These are phyloP conservation scores for Wickerhamiella australiensis DNA, from an alignment of 805 yeast genomes.

Conservation along the genomic window DNA sequence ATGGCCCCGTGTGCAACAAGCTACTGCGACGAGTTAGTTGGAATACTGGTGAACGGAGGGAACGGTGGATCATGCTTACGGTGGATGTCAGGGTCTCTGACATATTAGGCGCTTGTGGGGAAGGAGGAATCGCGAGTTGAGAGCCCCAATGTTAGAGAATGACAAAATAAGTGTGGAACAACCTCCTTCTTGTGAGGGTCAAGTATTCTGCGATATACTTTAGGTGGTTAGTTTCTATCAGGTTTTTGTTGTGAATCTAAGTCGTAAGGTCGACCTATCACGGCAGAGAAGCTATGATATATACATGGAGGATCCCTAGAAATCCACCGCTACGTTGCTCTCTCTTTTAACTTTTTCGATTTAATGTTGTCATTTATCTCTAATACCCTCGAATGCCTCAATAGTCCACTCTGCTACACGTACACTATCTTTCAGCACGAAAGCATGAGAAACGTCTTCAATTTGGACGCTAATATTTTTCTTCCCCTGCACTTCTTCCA, in stretches of 20 bases:
- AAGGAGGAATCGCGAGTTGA: too few species aligned
- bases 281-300: too few species aligned
- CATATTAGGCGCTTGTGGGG: background rate
- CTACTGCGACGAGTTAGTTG: background rate
- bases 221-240: too few species aligned
- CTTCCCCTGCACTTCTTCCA: conserved; percentile 15
- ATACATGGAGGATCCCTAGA: too few species aligned
- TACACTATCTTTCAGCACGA: background rate
- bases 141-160: too few species aligned
- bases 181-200: too few species aligned
- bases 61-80: background rate
- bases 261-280: too few species aligned
- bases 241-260: too few species aligned
- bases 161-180: too few species aligned
- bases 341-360: background rate
- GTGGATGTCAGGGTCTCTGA: background rate
- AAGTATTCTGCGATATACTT: too few species aligned
- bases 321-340: too few species aligned
- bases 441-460: conserved; percentile 2
- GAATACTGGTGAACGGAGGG: background rate
- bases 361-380: too few species aligned
- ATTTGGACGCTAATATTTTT: conserved; percentile 10
- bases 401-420: conserved; percentile 1
- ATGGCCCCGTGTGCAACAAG: conserved; percentile 20
- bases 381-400: background rate